Base-by-base conservation (phyloP, 306 rosid genomes). In the Fragaria nilgerrensis region DNA sequence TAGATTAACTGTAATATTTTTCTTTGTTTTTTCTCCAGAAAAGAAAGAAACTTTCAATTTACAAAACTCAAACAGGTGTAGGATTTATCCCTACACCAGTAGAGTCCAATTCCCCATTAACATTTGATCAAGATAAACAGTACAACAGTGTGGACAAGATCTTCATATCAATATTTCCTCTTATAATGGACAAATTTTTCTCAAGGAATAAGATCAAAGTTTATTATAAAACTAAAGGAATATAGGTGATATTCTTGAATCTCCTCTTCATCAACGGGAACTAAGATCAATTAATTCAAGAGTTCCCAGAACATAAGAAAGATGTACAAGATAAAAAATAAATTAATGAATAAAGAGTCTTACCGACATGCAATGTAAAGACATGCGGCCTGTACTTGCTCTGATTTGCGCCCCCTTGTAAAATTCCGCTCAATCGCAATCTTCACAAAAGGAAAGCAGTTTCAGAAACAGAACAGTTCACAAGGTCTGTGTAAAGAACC, bases 291-390 rank as follows among this genome's bases (percentile, higher is more conserved):
- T 70, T 16, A 44, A 61, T 25, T 29, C n/a, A 48, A 71, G 61
- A 49, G 48, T 48, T 13, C 5, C 0, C 29, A 22, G 23, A 70
- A 69, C 48, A 22, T 7, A 70, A 70, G 7, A 48, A 3, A 15
- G 19, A 27, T 17, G 41, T 12, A n/a, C 39, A 37, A 14, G 12
- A 52, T n/a, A 19, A 36, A 4, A 36, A 36, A 36, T 36, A 36
- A 36, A 36, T 36, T 4, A 36, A 36, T 36, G 7, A 36, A 36
- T 36, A 49, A 48, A 61, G 58, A 48, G n/a, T 15, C 87, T 73
- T 79, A 93, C 96, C 96, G 87, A 74, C 94, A 93, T 36, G 97
- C 93, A 84, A 90, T 85, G 82, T 93, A 93, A 27, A 90, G 91
- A 86, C 98, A 93, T 44, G 96, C 89, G 67, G 96, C 94, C 68